phyloP scores from a whole-genome alignment of 352 stramenopile genomes.

The Phytophthora uliginosa region DNA sequence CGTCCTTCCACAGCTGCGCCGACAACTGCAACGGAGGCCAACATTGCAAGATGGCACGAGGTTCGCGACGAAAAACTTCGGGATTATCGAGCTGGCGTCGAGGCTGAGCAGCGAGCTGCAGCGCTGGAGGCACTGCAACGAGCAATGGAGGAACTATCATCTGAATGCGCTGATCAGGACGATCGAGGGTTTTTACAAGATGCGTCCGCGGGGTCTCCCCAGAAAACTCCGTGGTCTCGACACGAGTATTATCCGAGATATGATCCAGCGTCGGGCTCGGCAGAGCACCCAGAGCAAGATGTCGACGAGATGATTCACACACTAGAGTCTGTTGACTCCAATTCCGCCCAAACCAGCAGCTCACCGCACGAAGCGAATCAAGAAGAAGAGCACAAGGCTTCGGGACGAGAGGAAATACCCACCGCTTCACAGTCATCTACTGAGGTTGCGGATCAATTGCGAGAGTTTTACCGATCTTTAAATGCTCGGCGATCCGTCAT shows the following conservation, averaged over 20 bases:
- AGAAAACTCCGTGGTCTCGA: conserved; percentile 19
- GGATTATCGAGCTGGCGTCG: conserved; percentile 32
- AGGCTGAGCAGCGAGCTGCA: conserved; percentile 32
- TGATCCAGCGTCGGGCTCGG: background rate
- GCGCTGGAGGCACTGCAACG: conserved; percentile 31
- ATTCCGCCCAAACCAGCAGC: background rate
- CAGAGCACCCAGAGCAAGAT: background rate
- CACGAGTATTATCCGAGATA: conserved; percentile 23
- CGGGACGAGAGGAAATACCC: background rate
- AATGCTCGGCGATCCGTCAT: conserved; percentile 35
- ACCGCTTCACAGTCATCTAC: background rate
- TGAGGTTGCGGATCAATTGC: conserved; percentile 27
- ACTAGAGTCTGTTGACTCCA: background rate
- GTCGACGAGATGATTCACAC: too few species aligned
- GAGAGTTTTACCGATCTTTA: conserved; percentile 29
- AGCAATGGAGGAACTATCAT: conserved; percentile 32
- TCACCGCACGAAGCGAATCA: background rate
- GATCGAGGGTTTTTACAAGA: background rate
- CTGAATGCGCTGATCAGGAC: conserved; percentile 13
- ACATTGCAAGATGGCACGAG: conserved; percentile 41
- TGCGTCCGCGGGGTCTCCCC: background rate
- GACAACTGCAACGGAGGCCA: conserved; percentile 29
- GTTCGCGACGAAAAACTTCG: conserved; percentile 41
- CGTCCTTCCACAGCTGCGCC: conserved; percentile 36
- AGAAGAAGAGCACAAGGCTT: background rate